Evolutionary conservation across 1,284 basidiomycete genomes (phyloP), one percentile per base, ranked within the genome.

Genomic region (Papiliotrema laurentii): DNA sequence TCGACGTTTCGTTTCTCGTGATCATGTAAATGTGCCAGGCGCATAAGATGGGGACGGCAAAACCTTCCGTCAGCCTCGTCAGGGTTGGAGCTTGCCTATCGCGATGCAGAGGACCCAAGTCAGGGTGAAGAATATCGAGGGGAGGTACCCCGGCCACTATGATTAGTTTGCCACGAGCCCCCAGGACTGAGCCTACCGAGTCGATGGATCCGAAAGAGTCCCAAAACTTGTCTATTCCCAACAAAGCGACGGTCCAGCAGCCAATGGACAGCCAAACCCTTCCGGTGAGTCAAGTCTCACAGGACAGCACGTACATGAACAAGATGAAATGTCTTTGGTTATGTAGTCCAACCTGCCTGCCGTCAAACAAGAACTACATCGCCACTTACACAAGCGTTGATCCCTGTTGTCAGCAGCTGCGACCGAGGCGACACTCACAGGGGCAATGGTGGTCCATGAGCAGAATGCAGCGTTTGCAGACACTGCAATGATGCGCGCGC

Each of bases 391-490:
- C 93, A 97, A 79, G 90, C 88, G 69, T 97, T 97, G 58, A 98
- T 85, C 94, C 94, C 92, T 86, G 71, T 36, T 31, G 39, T 18
- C 11, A 53, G 28, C 59, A 46, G 40, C 10, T 26, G 21, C 6
- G 18, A 16, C 24, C 18, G 11, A 35, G 4, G 22, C 28, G 19
- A 79, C 80, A 66, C 72, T 72, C 66, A 91, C 89, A 67, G 28
- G 89, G 88, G 74, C 89, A 92, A 72, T 96, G 92, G 66, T 96
- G 92, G 65, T 96, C 92, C 74, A 87, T 97, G 69, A 96, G 91
- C 44, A 97, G 74, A 21, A 96, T 82, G 69, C 96, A 98, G 45
- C 81, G 82, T 56, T 89, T 88, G 73, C 94, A 98, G 58, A 96
- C 85, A 10, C 85, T 81, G 75, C 94, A 98, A 73, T 98, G 96